Base-by-base conservation (phyloP, 129 eudicot species). In the Flaveria ramosissima region DNA sequence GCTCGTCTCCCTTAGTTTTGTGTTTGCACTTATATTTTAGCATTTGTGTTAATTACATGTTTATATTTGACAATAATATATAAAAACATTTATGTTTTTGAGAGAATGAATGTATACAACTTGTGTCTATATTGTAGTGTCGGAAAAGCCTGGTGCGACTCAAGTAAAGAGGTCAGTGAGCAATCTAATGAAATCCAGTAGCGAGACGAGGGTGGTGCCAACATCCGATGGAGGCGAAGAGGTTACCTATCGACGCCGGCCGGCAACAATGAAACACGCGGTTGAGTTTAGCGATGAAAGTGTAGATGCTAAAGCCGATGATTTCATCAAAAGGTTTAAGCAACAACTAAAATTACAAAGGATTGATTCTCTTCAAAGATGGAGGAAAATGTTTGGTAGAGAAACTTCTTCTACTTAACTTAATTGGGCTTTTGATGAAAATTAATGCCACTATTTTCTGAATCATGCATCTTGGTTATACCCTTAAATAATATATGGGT, bases 301-400 rank as follows among this genome's bases (percentile, higher is more conserved):
- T 6, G 92, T 90, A 27, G 86, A 90, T 41, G 87, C 74, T 11
- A 87, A 80, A 46, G 96, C 96, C 7, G 96, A 90, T 72, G 89
- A 90, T 77, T 90, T 90, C 36, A 90, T 90, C n/a, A 83, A 82
- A 48, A 86, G 70, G 71, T 90, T 90, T 60, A 83, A 84, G 85
- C 82, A 87, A 70, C 92, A 90, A 80, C 10, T 90, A 71, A 88
- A 84, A 72, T 53, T 90, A 50, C 92, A 90, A 81, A 80, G 92
- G 72, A 7, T 87, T 43, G 85, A 90, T n/a, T 90, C 96, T 1
- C 55, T 90, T 6, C 13, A 77, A 69, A 87, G 84, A 80, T 87
- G 79, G 70, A 82, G 56, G 39, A 88, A 88, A 30, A 84, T 85
- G 88, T 48, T 82, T 71, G 71, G 55, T 2, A 68, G 87, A 55